phyloP scores from a whole-genome alignment of 371 early-diverging fungal genomes.

The Aphelidium insulamus region DNA sequence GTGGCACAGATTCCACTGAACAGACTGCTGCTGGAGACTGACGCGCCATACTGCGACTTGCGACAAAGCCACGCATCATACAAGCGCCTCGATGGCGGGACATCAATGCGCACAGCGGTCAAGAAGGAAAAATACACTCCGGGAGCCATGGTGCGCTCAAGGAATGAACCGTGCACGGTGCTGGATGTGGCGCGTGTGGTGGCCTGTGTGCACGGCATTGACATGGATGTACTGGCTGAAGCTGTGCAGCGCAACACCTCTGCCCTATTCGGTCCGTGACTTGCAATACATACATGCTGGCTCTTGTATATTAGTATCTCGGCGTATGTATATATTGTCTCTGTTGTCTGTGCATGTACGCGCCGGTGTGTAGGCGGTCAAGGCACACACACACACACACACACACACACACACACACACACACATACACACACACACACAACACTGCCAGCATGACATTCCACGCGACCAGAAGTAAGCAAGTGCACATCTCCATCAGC shows the following conservation, averaged over 20 bases:
- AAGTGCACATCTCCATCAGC: too few species aligned
- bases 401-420: too few species aligned
- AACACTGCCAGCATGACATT: too few species aligned
- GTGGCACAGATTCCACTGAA: conserved; percentile 61
- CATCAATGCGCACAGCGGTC: conserved; percentile 10
- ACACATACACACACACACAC: too few species aligned
- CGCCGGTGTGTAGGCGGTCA: too few species aligned
- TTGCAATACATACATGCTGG: too few species aligned
- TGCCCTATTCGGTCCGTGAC: conserved; percentile 11
- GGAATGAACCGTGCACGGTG: conserved; percentile 65
- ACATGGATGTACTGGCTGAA: conserved; percentile 8
- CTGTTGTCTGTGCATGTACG: too few species aligned
- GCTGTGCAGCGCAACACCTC: conserved; percentile 11
- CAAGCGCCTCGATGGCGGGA: conserved; percentile 18
- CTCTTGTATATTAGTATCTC: too few species aligned
- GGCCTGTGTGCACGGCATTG: conserved; percentile 6
- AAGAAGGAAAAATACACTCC: conserved; percentile 51
- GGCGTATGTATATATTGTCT: too few species aligned
- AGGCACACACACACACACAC: too few species aligned
- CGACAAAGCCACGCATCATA: conserved; percentile 65
- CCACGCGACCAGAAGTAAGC: too few species aligned
- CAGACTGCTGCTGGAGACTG: conserved; percentile 76
- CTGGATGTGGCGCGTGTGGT: conserved; percentile 22
- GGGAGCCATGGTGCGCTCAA: conserved; percentile 49
- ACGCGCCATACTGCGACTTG: conserved; percentile 90